A percentile compares a stretch with the other conserved stretches of the same genome.
These are phyloP conservation scores for Clausena lansium DNA, from an alignment of 345 rosid genomes.

Conservation along the genomic window DNA sequence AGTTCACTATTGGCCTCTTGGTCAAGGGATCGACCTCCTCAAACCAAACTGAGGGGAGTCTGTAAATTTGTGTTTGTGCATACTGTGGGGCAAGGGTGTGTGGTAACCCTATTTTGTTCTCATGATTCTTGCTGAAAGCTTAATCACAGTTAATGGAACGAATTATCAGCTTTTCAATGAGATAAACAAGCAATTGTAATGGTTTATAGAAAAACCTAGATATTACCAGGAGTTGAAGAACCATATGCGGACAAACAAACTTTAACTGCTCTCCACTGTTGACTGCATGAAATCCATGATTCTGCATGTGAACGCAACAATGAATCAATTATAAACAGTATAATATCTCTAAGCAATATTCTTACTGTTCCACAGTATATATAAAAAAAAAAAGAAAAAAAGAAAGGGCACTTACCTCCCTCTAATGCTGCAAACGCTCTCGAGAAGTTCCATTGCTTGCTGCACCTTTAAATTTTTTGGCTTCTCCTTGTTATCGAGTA, in stretches of 20 bases:
- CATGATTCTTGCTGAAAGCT: not conserved
- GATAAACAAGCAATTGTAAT: not conserved
- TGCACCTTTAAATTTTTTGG: slow-evolving; percentile 56
- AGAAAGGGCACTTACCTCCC: slow-evolving; percentile 40
- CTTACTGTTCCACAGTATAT: slow-evolving; percentile 9
- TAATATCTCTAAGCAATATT: not conserved
- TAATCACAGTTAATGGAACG: not conserved
- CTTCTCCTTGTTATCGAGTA: slow-evolving; percentile 45
- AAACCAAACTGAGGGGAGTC: too few species aligned
- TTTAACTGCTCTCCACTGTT: slow-evolving; percentile 22
- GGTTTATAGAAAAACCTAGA: not conserved
- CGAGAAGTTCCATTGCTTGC: slow-evolving; percentile 63
- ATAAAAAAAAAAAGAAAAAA: too few species aligned
- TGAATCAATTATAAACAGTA: not conserved
- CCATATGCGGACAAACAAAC: not conserved
- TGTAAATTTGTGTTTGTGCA: too few species aligned
- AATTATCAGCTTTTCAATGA: not conserved
- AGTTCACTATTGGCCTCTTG: not conserved
- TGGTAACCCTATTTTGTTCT: not conserved
- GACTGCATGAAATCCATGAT: slow-evolving; percentile 29
- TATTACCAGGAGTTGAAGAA: slow-evolving; percentile 20
- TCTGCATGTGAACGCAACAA: slow-evolving; percentile 27
- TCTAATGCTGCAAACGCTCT: slow-evolving; percentile 47
- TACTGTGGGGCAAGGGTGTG: too few species aligned
- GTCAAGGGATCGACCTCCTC: too few species aligned